Conservation (phyloP, 1,139 yeast species). For the Saccharomyces hybrid region DNA sequence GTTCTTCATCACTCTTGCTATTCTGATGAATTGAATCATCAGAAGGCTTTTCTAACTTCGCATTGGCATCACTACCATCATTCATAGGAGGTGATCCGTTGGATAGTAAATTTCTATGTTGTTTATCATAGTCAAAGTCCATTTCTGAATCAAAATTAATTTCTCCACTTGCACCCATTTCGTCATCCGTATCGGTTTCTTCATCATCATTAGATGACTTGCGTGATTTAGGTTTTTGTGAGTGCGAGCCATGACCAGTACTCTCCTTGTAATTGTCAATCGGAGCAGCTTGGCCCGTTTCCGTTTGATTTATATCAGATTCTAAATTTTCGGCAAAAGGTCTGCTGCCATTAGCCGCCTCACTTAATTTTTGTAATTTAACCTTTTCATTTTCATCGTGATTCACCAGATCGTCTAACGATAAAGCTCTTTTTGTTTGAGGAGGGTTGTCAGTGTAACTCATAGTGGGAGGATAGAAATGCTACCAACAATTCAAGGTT, state of each 20-base stretch:
- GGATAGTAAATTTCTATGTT: constrained; percentile 19
- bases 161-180: constrained; percentile 24
- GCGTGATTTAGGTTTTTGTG: constrained; percentile 2
- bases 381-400: constrained; percentile 26
- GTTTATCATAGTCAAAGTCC: constrained; percentile 31
- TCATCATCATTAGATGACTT: constrained; percentile 15
- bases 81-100: constrained; percentile 7
- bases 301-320: constrained; percentile 3
- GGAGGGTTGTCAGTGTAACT: constrained; percentile 10
- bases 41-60: constrained; percentile 2
- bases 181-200: constrained; percentile 33
- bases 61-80: constrained; percentile 1
- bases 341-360: constrained; percentile 6
- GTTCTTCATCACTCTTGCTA: not conserved
- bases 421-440: constrained; percentile 26
- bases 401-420: constrained; percentile 31
- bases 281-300: not conserved
- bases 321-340: constrained; percentile 1
- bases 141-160: constrained; percentile 29
- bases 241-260: not conserved
- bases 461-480: constrained; percentile 3
- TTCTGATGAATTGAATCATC: not conserved
- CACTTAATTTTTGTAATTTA: constrained; percentile 13
- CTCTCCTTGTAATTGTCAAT: not conserved
- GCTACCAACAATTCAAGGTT: not conserved